Percentiles rank a stretch among this genome's conserved stretches.
Conservation (phyloP, 345 rosid species). For the Syzygium grande region DNA sequence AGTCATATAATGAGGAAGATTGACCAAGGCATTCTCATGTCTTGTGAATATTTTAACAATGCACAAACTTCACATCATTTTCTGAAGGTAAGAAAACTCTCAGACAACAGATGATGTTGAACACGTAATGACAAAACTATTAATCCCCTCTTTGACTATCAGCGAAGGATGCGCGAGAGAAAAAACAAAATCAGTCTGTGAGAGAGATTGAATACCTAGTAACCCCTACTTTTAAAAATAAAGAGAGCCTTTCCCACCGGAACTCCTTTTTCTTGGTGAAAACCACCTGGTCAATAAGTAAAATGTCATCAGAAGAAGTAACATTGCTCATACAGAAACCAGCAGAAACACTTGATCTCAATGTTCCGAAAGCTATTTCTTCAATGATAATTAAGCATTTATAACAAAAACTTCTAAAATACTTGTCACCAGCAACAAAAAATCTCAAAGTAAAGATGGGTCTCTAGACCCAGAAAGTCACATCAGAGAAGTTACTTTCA, state of each 20-base stretch:
- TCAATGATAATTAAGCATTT: background rate
- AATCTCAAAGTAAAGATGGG: background rate
- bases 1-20: background rate
- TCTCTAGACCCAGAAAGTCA: background rate
- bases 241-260: constrained; percentile 73
- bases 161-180: background rate
- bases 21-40: background rate
- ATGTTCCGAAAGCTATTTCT: background rate
- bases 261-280: constrained; percentile 76
- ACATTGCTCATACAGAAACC: background rate
- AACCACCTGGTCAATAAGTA: constrained; percentile 42
- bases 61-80: background rate
- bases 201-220: constrained; percentile 33
- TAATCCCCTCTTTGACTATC: background rate
- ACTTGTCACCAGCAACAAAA: background rate
- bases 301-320: background rate
- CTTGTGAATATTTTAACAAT: background rate
- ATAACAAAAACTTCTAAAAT: background rate
- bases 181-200: background rate
- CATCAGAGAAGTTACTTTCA: background rate
- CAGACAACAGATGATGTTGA: background rate
- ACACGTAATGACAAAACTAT: background rate
- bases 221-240: constrained; percentile 60
- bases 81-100: background rate
- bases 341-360: background rate